Evolutionary conservation across 306 rosid genomes (phyloP).

Genomic region (Crotalaria pallida): DNA sequence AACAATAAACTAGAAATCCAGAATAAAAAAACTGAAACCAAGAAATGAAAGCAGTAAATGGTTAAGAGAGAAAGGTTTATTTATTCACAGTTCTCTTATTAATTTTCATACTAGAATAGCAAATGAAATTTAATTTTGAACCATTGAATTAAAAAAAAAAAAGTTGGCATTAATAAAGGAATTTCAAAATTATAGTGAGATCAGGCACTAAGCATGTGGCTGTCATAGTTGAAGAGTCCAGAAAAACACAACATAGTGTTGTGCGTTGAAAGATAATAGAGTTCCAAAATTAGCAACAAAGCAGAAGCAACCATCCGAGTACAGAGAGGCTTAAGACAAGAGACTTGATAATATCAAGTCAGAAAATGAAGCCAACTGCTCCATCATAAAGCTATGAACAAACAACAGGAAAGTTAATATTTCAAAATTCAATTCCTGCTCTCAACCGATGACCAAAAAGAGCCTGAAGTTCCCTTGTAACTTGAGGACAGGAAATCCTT

Average conservation of each 20-base stretch:
- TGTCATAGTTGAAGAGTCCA: neutral
- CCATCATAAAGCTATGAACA: neutral
- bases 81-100: neutral
- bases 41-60: neutral
- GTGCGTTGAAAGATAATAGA: neutral
- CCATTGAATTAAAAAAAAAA: conserved; percentile 4
- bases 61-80: neutral
- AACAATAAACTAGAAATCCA: neutral
- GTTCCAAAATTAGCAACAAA: neutral
- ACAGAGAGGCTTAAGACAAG: neutral
- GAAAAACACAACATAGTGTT: neutral
- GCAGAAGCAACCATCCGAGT: neutral
- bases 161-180: neutral
- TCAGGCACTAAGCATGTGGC: neutral
- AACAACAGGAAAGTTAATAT: neutral
- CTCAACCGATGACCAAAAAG: neutral
- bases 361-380: neutral
- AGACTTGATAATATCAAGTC: neutral
- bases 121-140: neutral
- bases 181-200: neutral
- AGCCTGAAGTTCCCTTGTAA: neutral
- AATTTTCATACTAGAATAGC: neutral
- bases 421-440: neutral
- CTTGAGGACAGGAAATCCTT: neutral
- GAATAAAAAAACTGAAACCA: neutral